Conservation (phyloP, 305 asterid genomes). For the Coffea humblotiana region DNA sequence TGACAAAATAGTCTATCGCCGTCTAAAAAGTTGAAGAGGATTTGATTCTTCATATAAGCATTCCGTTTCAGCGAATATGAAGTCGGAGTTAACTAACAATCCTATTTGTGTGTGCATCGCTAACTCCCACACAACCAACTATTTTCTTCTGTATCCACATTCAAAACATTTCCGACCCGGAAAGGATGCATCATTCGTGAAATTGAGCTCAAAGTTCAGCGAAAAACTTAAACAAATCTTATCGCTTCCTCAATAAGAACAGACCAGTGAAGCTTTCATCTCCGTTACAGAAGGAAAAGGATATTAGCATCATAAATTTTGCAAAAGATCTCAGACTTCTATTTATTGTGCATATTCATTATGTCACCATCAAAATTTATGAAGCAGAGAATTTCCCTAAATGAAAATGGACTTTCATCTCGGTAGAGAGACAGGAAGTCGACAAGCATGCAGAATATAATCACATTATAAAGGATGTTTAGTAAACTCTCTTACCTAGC, state of each 20-base stretch:
- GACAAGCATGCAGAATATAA: background rate
- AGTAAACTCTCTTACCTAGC: background rate
- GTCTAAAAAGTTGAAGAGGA: background rate
- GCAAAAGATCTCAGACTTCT: background rate
- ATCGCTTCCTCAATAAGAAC: background rate
- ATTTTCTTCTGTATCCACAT: background rate
- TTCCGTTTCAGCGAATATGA: background rate
- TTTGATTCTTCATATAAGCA: constrained; percentile 4
- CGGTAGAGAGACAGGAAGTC: background rate
- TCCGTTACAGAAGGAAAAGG: background rate
- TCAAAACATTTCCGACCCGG: background rate
- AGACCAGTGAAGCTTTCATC: background rate
- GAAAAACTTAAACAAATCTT: background rate
- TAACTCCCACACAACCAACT: background rate
- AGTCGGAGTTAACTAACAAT: constrained; percentile 4
- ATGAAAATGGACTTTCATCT: background rate
- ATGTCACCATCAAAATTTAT: background rate
- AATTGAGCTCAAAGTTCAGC: background rate
- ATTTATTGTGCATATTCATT: background rate
- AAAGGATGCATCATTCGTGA: background rate
- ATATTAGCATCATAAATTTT: background rate
- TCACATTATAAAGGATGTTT: background rate
- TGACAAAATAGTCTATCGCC: too few relatives aligned
- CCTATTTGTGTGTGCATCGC: background rate
- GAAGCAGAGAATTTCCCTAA: background rate